These are phyloP conservation scores for Cordyceps farinosa DNA, from an alignment of 2,329 filamentous ascomycete genomes.

Conservation along the genomic window DNA sequence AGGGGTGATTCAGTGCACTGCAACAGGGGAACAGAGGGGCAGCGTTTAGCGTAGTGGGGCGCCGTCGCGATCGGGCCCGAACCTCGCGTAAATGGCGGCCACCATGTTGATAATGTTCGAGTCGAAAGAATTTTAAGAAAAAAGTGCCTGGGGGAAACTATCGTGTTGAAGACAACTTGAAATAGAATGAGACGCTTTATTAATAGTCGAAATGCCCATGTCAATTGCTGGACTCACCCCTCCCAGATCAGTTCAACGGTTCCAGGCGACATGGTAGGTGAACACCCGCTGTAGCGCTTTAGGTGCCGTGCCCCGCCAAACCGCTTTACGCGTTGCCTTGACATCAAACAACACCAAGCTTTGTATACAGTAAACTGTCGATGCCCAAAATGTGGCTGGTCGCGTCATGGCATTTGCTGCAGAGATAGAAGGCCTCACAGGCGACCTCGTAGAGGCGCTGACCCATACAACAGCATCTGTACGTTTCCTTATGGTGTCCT, in stretches of 20 bases:
- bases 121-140: background rate
- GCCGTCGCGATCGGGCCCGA: background rate
- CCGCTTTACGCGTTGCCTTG: constrained; percentile 10
- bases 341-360: background rate
- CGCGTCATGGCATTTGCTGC: constrained; percentile 66
- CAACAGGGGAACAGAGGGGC: background rate
- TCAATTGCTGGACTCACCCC: too few species aligned
- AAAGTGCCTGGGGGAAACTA: too few species aligned
- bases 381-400: background rate
- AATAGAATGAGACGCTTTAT: too few species aligned
- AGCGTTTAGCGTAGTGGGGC: background rate
- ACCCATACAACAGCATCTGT: constrained; percentile 46
- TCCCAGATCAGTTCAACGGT: background rate
- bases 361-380: background rate
- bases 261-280: background rate
- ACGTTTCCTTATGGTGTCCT: constrained; percentile 10
- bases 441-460: constrained; percentile 66
- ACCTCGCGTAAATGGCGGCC: background rate
- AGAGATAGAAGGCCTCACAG: constrained; percentile 60
- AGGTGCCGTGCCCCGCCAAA: background rate
- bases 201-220: too few species aligned
- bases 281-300: background rate
- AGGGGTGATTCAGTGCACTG: constrained; percentile 7
- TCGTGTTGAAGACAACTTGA: too few species aligned
- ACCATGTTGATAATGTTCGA: background rate